Conservation (phyloP, 176 grass and related monocot species). For the Saccharum spontaneum region DNA sequence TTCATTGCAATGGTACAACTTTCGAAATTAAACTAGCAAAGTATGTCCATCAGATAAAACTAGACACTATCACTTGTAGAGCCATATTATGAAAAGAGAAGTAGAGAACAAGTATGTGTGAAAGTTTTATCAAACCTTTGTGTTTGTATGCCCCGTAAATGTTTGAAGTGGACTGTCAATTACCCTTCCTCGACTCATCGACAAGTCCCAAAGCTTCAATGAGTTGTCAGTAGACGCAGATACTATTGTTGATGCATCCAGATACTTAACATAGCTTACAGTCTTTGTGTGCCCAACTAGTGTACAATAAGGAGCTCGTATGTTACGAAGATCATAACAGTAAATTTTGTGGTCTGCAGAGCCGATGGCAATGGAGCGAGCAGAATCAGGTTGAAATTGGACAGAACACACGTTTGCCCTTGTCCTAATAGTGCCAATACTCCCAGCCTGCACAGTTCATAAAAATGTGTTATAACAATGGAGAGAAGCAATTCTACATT, state of each 20-base stretch:
- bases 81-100: neutral
- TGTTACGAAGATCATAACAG: slow-evolving; percentile 92
- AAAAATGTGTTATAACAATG: slow-evolving; percentile 29
- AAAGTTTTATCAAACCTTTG: slow-evolving; percentile 65
- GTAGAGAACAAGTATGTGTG: neutral
- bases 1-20: neutral
- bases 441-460: slow-evolving; percentile 74
- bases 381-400: slow-evolving; percentile 88
- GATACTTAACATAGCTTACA: slow-evolving; percentile 94
- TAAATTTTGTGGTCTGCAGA: slow-evolving; percentile 97
- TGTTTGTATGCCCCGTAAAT: slow-evolving; percentile 91
- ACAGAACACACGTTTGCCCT: slow-evolving; percentile 97
- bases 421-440: slow-evolving; percentile 86
- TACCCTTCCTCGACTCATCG: slow-evolving; percentile 43
- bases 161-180: slow-evolving; percentile 76
- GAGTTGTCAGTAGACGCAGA: slow-evolving; percentile 91
- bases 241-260: slow-evolving; percentile 71
- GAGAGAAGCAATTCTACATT: slow-evolving; percentile 18
- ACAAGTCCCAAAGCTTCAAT: slow-evolving; percentile 91
- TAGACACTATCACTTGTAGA: slow-evolving; percentile 14
- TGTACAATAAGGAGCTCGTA: slow-evolving; percentile 70
- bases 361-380: slow-evolving; percentile 71
- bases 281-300: slow-evolving; percentile 84
- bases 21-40: neutral
- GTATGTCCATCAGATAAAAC: neutral